These are phyloP conservation scores for Nephelium lappaceum DNA, from an alignment of 345 rosid species.

Conservation along the genomic window DNA sequence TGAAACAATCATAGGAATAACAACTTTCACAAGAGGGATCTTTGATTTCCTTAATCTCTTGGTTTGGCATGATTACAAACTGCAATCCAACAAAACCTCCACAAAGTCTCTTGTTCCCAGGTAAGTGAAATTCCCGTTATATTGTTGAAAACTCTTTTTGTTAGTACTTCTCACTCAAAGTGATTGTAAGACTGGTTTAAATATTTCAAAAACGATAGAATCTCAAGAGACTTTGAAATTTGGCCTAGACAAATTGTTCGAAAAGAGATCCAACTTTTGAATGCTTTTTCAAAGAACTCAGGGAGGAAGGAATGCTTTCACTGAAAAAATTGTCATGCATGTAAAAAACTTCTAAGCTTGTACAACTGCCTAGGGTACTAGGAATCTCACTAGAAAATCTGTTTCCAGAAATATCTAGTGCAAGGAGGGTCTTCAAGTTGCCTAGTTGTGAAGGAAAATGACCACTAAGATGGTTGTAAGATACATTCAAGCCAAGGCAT, in stretches of 20 bases:
- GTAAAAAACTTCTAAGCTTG: background rate
- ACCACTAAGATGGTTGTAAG: constrained; percentile 12
- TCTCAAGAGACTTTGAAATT: background rate
- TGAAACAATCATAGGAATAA: no score
- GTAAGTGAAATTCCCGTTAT: no score
- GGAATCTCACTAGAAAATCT: background rate
- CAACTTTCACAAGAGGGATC: no score
- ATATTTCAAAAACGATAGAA: background rate
- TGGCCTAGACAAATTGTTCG: background rate
- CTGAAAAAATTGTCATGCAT: background rate
- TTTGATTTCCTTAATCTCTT: no score
- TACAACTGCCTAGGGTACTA: background rate
- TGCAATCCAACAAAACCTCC: no score
- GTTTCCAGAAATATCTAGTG: background rate
- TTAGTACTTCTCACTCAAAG: no score
- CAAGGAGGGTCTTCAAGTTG: background rate
- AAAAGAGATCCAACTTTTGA: background rate
- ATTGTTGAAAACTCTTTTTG: no score
- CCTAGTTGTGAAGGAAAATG: constrained; percentile 12
- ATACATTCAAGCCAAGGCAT: background rate
- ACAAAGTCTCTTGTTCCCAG: no score
- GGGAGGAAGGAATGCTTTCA: background rate
- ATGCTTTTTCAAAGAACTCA: background rate
- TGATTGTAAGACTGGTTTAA: no score
- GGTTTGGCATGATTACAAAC: no score